Evolutionary conservation across 768 basidiomycete species (phyloP).

Genomic region (Clitopilus hobsonii): DNA sequence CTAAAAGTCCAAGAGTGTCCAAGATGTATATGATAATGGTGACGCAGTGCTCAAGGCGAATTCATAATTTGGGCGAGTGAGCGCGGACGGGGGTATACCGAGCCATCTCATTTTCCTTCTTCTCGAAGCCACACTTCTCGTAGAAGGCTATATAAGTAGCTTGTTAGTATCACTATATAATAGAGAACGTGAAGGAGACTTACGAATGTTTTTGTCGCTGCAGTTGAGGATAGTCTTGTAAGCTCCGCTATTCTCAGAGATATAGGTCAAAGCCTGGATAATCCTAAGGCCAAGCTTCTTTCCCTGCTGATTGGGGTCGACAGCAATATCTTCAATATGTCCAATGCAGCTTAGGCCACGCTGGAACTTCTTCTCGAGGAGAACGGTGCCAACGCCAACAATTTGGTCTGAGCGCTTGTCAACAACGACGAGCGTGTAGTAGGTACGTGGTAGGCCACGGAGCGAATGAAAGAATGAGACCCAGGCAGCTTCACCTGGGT

Average conservation of each 20-base stretch:
- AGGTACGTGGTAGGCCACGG: constrained; percentile 53
- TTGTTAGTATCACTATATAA: constrained; percentile 3
- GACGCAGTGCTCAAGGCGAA: neutral
- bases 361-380: constrained; percentile 94
- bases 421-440: constrained; percentile 84
- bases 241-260: constrained; percentile 76
- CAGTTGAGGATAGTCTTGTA: constrained; percentile 99
- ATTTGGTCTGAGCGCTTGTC: constrained; percentile 70
- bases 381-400: constrained; percentile 77
- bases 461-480: constrained; percentile 60
- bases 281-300: constrained; percentile 86
- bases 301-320: constrained; percentile 84
- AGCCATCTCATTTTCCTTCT: constrained; percentile 92
- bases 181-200: constrained; percentile 28
- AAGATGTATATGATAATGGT: neutral
- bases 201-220: constrained; percentile 85
- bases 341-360: constrained; percentile 82
- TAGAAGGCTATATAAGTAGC: constrained; percentile 78
- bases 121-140: constrained; percentile 88
- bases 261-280: constrained; percentile 79
- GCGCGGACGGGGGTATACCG: constrained; percentile 51
- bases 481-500: constrained; percentile 67
- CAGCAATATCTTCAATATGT: constrained; percentile 98
- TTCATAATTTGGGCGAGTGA: constrained; percentile 32
- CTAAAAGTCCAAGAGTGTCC: neutral